A percentile compares a stretch with the other conserved stretches of the same genome.
phyloP scores from a whole-genome alignment of 495 filamentous ascomycete species.

The Xylaria curta region DNA sequence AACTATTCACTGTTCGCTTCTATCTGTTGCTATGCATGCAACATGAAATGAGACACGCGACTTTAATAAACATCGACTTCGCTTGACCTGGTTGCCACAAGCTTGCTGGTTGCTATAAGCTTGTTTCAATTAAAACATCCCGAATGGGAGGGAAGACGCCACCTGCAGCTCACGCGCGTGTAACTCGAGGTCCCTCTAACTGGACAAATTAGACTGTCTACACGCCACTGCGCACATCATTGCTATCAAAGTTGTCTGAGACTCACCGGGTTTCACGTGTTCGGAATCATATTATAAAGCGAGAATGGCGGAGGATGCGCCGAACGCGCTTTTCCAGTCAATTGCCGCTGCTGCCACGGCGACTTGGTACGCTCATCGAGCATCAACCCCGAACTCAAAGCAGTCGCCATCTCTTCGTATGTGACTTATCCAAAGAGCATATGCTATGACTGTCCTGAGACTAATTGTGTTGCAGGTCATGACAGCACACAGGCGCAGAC shows the following conservation, averaged over 20 bases:
- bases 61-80: not conserved
- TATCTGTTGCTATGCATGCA: not conserved
- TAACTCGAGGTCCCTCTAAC: not conserved
- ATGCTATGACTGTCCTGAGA: not conserved
- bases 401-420: conserved; percentile 15
- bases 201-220: not conserved
- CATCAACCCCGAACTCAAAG: conserved; percentile 17
- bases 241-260: not conserved
- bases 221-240: not conserved
- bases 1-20: not conserved
- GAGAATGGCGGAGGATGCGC: conserved; percentile 10
- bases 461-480: conserved; percentile 5
- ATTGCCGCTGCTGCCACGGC: conserved; percentile 33
- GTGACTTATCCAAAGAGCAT: not conserved
- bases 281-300: not conserved
- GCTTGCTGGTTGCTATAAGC: not conserved
- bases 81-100: not conserved
- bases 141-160: not conserved
- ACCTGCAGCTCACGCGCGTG: not conserved
- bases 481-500: not conserved
- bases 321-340: conserved; percentile 12
- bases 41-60: not conserved
- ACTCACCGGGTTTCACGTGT: not conserved
- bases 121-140: not conserved
- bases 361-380: conserved; percentile 33